Evolutionary conservation across 371 early-diverging fungal genomes (phyloP), one percentile per base, ranked within the genome.

Genomic region (Mortierella sp.): DNA sequence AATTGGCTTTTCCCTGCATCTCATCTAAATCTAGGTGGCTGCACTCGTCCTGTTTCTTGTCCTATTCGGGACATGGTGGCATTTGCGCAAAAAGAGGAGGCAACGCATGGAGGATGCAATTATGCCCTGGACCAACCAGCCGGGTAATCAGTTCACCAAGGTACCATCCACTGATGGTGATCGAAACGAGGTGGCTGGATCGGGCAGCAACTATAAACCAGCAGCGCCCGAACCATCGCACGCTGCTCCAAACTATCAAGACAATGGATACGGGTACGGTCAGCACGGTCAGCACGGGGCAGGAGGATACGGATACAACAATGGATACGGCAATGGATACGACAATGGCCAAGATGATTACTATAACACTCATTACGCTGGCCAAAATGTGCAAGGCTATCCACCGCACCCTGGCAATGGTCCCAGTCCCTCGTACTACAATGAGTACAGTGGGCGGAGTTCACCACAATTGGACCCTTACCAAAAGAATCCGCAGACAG

Each of bases 91-190:
- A 19, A 60, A 71, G 27, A 54, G 45, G 24, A 56, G 55, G 17
- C 17, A 54, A n/a, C 72, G 72, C 12, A 71, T 71, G 72, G 53
- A 65, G 31, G 29, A 57, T 13, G 66, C 66, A 9, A 54, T 65
- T 31, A 71, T 71, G 72, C 72, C 72, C 4, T 71, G 65, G 72
- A 53, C 65, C 16, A 55, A 24, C n/a, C 53, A 60, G 25, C 31
- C 50, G 31, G 39, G 51, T 22, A 63, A 63, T 24, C 49, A 54
- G 40, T 71, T 71, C 41, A 27, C 63, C 8, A 71, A 71, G 31
- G 51, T 63, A 3, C 46, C 64, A 7, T 58, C 59, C 12, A 54
- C 54, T 55, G 63, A 63, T 34, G 34, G 34, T 34, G 34, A n/a
- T n/a, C n/a, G 34, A 34, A 10, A 34, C 34, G 7, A 10, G 34